Base-by-base conservation (phyloP, 257 asterid species). In the Paraleonurus japonicus region DNA sequence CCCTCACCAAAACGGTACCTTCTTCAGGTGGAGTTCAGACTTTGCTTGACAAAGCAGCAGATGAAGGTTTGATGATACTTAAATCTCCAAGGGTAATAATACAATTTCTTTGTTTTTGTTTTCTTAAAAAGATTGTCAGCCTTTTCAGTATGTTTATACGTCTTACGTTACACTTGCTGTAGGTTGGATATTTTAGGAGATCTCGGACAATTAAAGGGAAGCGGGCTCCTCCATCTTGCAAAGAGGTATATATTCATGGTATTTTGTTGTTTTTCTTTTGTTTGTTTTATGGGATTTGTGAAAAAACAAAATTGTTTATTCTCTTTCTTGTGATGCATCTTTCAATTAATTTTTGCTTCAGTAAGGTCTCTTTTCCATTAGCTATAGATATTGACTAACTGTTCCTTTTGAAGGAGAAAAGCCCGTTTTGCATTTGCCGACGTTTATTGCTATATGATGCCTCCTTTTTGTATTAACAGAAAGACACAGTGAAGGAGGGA, bases 121-220 rank as follows among this genome's bases (percentile, higher is more conserved):
- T 10, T 35, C 20, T 20, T n/a, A 15, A 7, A 5, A 41, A 58
- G 23, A 22, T 59, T 45, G 19, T 7, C n/a, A 17, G 54, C 39
- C 45, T 39, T 13, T 73, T 71, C 10, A 9, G 2, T 37, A 64
- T 57, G 45, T 39, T 69, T 37, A 7, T 28, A 33, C 61, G 67
- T 66, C 63, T 15, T 33, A 37, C 27, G 71, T 68, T n/a, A 24
- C 73, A 59, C 45, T 16, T 35, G 39, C 69, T 76, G 76, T 86
- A 93, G 98, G 98, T 93, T 75, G 98, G 98, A 43, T 81, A 63
- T 76, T 93, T 93, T 61, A 79, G 95, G 81, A 86, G 96, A 89
- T 90, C 88, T 43, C 84, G 97, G 76, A 89, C 90, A 10, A 89
- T 93, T 47, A 93, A 90, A 81, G 96, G 97, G 69, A 90, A 86